Percentiles rank a stretch among this genome's conserved stretches.
Evolutionary conservation across 1,284 basidiomycete species (phyloP).

Genomic region (Meira nashicola): DNA sequence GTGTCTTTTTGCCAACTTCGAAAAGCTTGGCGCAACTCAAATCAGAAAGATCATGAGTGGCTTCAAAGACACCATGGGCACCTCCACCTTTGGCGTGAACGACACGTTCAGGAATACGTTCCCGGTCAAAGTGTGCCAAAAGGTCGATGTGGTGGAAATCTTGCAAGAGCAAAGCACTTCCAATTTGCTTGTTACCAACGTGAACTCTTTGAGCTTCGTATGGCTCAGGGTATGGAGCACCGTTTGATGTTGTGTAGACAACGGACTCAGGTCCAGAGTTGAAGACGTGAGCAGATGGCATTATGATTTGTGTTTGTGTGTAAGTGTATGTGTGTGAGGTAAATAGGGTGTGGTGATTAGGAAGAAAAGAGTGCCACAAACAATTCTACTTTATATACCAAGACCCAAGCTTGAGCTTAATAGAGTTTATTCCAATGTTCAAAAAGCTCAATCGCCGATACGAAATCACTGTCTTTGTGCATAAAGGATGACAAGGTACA

Average conservation of each 20-base stretch:
- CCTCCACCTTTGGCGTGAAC: constrained; percentile 60
- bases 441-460: too few species aligned
- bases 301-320: not conserved
- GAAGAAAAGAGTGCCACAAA: too few species aligned
- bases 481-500: too few species aligned
- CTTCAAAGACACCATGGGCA: constrained; percentile 85
- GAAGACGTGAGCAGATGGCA: constrained; percentile 11
- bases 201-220: constrained; percentile 31
- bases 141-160: constrained; percentile 57
- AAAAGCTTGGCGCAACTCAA: constrained; percentile 64
- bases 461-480: too few species aligned
- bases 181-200: constrained; percentile 17
- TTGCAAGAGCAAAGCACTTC: constrained; percentile 26
- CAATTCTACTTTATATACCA: too few species aligned
- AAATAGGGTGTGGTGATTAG: too few species aligned
- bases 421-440: too few species aligned
- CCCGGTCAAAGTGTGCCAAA: constrained; percentile 83
- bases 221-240: constrained; percentile 63
- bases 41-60: constrained; percentile 69
- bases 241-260: constrained; percentile 75
- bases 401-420: too few species aligned
- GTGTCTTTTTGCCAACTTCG: constrained; percentile 32
- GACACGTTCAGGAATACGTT: constrained; percentile 91
- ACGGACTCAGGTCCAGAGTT: constrained; percentile 16
- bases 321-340: too few species aligned